Base-by-base conservation (phyloP, 768 basidiomycete species). In the Termitomyces sp. region DNA sequence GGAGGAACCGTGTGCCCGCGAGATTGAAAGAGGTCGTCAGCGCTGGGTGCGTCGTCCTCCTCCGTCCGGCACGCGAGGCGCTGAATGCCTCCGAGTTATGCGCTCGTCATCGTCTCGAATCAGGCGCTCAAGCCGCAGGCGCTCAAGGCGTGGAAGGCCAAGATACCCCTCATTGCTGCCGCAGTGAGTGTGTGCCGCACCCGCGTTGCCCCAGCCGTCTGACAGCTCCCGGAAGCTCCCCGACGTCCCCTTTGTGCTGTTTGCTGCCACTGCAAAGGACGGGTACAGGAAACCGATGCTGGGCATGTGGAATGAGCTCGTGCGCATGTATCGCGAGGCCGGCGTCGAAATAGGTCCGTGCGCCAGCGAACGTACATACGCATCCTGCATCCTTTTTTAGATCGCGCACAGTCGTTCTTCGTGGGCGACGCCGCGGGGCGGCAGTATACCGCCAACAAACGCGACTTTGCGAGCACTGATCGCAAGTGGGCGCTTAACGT, bases 391-490 rank as follows among this genome's bases (percentile, higher is more conserved):
- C 6, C 12, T 56, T 69, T 6, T 33, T 0, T 65, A 94, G 93
- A 95, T 68, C 79, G 83, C 61, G 57, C 66, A 0, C 44, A 74
- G 0, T 87, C 90, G 0, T 90, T 90, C 64, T 95, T 88, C 63
- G 87, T 96, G 1, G 94, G 94, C 3, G 94, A 97, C 64, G 93
- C 92, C 1, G 94, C 93, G 12, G 94, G 94, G 12, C 83, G 94
- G 46, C 68, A 73, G 49, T 78, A 76, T 58, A 51, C 72, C 18
- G 69, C 68, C 36, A 64, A 64, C 37, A 72, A 77, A 46, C 70
- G 72, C 28, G 94, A 97, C 72, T 91, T 90, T 67, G 81, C 88
- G 7, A 84, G 86, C 59, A 89, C 88, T 0, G 94, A 97, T 70
- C 79, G 88, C 45, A 92, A 95, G 71, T 92, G 87, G 78, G 92